These are phyloP conservation scores for Heterococcus sp. DNA, from an alignment of 108 stramenopile genomes.

Conservation along the genomic window DNA sequence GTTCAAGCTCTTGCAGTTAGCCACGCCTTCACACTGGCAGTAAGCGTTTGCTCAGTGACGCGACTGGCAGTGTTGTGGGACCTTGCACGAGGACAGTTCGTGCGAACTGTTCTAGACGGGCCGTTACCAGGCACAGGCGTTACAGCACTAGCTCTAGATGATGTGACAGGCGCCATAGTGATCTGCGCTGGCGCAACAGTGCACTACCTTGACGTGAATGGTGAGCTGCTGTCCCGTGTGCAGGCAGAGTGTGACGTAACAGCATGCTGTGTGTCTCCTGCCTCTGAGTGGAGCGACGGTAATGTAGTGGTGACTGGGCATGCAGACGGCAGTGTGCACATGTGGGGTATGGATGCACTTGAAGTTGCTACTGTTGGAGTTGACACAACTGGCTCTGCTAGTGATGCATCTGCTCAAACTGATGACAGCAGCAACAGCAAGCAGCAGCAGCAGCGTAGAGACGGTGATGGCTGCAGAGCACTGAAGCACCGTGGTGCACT, in stretches of 20 bases:
- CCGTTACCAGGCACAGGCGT: neutral
- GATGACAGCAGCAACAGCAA: too few relatives aligned
- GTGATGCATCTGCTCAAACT: too few relatives aligned
- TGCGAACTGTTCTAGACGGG: neutral
- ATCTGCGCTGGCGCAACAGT: neutral
- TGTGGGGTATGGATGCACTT: neutral
- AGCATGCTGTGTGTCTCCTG: neutral
- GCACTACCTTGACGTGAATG: neutral
- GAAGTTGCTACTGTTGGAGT: neutral
- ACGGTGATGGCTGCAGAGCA: neutral
- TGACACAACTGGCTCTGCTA: too few relatives aligned
- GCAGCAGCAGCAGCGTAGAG: too few relatives aligned
- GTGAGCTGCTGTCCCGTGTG: neutral
- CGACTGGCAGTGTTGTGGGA: neutral
- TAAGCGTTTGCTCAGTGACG: neutral
- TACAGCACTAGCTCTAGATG: neutral
- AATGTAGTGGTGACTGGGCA: neutral
- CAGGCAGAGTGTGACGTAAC: neutral
- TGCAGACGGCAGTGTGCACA: neutral
- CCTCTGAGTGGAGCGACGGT: neutral
- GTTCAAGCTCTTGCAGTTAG: neutral
- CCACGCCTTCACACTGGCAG: neutral
- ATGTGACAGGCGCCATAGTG: neutral
- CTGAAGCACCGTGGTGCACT: neutral
- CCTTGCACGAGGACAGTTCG: neutral